Evolutionary conservation across 805 yeast species (phyloP).

Genomic region (Peterozyma toletana): DNA sequence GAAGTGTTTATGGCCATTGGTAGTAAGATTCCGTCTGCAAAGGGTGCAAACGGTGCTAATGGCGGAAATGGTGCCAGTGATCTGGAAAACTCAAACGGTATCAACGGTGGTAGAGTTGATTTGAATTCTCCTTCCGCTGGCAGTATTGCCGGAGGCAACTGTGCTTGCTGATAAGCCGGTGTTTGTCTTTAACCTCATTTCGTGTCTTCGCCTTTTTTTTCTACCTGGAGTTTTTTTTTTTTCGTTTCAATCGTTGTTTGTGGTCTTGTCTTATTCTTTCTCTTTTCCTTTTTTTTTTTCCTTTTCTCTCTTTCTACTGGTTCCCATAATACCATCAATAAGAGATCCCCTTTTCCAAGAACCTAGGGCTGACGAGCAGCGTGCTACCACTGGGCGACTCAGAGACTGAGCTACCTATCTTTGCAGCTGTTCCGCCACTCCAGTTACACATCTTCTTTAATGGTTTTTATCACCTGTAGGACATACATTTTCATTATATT

Average conservation of each 20-base stretch:
- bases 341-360: too few relatives aligned
- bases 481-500: too few relatives aligned
- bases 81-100: constrained; percentile 5
- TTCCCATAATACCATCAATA: too few relatives aligned
- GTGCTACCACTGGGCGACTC: too few relatives aligned
- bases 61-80: constrained; percentile 1
- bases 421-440: too few relatives aligned
- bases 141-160: constrained; percentile 14
- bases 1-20: constrained; percentile 91
- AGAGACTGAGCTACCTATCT: too few relatives aligned
- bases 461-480: too few relatives aligned
- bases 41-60: constrained; percentile 12
- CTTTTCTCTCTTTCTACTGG: not conserved
- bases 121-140: constrained; percentile 24
- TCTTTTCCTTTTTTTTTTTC: not conserved
- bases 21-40: constrained; percentile 60
- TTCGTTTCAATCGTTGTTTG: not conserved
- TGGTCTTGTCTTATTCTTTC: not conserved
- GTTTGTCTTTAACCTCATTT: not conserved
- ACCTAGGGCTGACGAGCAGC: too few relatives aligned
- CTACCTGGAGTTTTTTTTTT: constrained; percentile 1
- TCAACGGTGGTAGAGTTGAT: constrained; percentile 24
- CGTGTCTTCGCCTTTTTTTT: not conserved
- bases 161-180: constrained; percentile 24
- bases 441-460: too few relatives aligned